Conservation (phyloP, 345 rosid genomes). For the Stellera chamaejasme region DNA sequence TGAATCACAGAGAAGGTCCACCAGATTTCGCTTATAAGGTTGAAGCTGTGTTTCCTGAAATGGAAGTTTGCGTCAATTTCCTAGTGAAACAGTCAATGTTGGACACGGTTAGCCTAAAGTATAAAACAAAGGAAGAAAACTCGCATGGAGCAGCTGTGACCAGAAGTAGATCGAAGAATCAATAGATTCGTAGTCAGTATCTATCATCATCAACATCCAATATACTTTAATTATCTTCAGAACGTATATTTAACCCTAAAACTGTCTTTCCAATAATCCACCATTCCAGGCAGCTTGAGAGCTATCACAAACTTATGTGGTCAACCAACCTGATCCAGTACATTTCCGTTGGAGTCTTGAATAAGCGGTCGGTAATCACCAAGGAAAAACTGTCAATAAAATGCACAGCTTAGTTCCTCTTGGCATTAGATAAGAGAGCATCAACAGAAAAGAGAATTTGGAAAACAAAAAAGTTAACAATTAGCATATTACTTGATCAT, state of each 20-base stretch:
- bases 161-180: too few relatives aligned
- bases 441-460: background rate
- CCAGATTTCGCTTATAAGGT: slow-evolving; percentile 88
- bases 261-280: too few relatives aligned
- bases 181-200: too few relatives aligned
- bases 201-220: too few relatives aligned
- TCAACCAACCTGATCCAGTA: slow-evolving; percentile 80
- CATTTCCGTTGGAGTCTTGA: slow-evolving; percentile 77
- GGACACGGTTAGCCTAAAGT: too few relatives aligned
- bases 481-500: slow-evolving; percentile 67
- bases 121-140: too few relatives aligned
- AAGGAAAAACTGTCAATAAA: slow-evolving; percentile 68
- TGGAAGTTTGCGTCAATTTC: slow-evolving; percentile 5
- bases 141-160: too few relatives aligned
- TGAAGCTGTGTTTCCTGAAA: slow-evolving; percentile 91
- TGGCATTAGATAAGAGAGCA: background rate
- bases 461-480: background rate
- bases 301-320: background rate
- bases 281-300: too few relatives aligned
- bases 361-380: slow-evolving; percentile 97
- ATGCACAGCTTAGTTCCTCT: slow-evolving; percentile 9
- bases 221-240: too few relatives aligned
- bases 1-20: slow-evolving; percentile 97
- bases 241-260: too few relatives aligned
- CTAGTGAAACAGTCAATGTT: too few relatives aligned